Evolutionary conservation across 139 green algal genomes (phyloP).

Genomic region (Picochlorum sp.): DNA sequence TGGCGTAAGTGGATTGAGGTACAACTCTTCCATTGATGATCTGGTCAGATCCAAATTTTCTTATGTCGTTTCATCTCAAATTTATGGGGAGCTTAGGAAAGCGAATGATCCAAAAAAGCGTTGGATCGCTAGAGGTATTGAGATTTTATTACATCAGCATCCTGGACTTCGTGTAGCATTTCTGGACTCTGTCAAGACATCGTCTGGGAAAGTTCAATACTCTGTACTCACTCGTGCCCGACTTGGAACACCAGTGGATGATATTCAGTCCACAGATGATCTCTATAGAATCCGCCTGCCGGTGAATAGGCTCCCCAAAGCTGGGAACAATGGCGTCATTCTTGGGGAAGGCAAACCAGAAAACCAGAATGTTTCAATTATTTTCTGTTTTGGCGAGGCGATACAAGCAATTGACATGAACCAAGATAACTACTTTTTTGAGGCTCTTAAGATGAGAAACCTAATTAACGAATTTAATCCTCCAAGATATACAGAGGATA

Average conservation of each 20-base stretch:
- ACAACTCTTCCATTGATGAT: conserved; percentile 27
- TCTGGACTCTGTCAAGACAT: conserved; percentile 21
- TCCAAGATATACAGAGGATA: conserved; percentile 8
- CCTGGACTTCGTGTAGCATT: conserved; percentile 44
- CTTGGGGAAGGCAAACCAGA: conserved; percentile 86
- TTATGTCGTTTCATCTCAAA: conserved; percentile 64
- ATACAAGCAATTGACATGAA: conserved; percentile 82
- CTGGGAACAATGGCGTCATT: conserved; percentile 26
- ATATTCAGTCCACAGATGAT: conserved; percentile 20
- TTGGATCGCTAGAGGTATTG: conserved; percentile 40
- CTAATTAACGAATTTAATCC: conserved; percentile 48
- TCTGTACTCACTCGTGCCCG: conserved; percentile 16
- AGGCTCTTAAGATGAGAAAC: conserved; percentile 75
- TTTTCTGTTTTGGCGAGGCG: conserved; percentile 64
- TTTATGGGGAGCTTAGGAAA: conserved; percentile 30
- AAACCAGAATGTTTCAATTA: conserved; percentile 82
- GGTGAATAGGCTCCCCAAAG: conserved; percentile 11
- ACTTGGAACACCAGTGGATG: conserved; percentile 9
- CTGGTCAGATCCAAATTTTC: conserved; percentile 61
- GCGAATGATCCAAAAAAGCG: conserved; percentile 11
- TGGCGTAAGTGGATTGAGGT: conserved; percentile 19
- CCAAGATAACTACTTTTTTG: conserved; percentile 75
- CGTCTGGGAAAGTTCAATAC: conserved; percentile 6
- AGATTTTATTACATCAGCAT: conserved; percentile 42
- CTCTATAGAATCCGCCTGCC: conserved; percentile 50